phyloP scores from a whole-genome alignment of 768 basidiomycete species.

The Hysterangium stoloniferum region DNA sequence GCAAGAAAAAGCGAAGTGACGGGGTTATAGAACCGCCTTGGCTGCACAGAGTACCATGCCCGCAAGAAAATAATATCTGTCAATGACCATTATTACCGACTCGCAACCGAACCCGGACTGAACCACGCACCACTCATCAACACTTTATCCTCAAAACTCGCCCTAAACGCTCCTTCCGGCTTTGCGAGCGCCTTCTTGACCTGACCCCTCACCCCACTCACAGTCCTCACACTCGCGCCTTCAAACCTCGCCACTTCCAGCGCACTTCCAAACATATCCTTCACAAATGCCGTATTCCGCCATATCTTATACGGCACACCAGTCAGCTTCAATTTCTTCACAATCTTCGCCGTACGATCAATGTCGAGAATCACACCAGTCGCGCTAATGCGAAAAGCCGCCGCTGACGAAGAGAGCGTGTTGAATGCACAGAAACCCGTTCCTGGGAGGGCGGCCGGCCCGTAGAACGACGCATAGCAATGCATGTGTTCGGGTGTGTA shows the following conservation, averaged over 20 bases:
- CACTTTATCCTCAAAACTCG: conserved; percentile 97
- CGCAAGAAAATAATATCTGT: conserved; percentile 90
- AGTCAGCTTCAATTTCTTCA: conserved; percentile 97
- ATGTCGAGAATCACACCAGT: conserved; percentile 94
- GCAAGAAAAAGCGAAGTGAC: conserved; percentile 85
- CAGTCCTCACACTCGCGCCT: conserved; percentile 92
- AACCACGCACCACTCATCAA: conserved; percentile 78
- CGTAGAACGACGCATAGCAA: conserved; percentile 96
- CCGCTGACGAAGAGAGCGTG: conserved; percentile 52
- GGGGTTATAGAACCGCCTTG: conserved; percentile 93
- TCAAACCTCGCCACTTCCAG: conserved; percentile 98
- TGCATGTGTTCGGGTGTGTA: conserved; percentile 99
- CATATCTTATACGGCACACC: conserved; percentile 95
- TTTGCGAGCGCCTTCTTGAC: conserved; percentile 94
- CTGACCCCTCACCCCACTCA: conserved; percentile 93
- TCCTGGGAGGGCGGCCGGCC: conserved; percentile 85
- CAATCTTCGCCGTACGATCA: conserved; percentile 87
- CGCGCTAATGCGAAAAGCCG: conserved; percentile 84
- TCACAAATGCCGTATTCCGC: conserved; percentile 98
- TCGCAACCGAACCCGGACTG: background rate
- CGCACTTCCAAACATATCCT: conserved; percentile 92
- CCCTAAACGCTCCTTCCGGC: conserved; percentile 91
- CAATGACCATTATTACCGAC: background rate
- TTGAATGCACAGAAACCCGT: conserved; percentile 98
- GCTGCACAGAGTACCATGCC: conserved; percentile 95